A percentile compares a stretch with the other conserved stretches of the same genome.
Conservation (phyloP, 768 basidiomycete genomes). For the Leccinum subtestaceum region DNA sequence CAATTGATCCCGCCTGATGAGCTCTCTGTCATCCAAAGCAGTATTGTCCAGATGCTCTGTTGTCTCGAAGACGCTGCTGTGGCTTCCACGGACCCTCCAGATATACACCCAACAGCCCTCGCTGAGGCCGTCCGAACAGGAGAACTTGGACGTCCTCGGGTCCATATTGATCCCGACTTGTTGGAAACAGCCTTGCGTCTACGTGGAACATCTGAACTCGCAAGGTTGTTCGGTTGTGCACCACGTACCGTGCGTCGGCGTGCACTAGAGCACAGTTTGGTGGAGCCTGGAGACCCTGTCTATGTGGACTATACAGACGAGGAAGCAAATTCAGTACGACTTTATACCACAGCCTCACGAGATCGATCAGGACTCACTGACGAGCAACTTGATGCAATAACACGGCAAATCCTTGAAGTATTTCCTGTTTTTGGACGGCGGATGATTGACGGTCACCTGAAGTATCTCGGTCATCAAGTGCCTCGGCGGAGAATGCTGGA, state of each 20-base stretch:
- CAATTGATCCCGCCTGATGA: neutral
- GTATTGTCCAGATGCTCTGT: neutral
- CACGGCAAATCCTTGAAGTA: neutral
- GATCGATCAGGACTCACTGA: neutral
- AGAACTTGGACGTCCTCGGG: neutral
- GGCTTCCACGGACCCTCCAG: neutral
- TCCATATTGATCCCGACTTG: neutral
- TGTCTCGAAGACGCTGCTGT: neutral
- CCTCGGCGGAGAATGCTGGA: neutral
- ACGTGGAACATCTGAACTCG: neutral
- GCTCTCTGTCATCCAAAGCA: neutral
- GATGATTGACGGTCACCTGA: neutral
- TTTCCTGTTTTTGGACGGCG: neutral
- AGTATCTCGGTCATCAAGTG: neutral
- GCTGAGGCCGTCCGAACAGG: neutral
- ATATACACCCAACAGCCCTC: neutral
- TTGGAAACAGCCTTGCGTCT: neutral
- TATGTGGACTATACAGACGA: neutral
- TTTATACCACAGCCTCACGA: neutral
- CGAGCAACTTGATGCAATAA: neutral
- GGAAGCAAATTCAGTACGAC: neutral
- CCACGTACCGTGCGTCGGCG: neutral
- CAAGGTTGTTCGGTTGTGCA: neutral
- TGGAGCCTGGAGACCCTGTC: neutral
- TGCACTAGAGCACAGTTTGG: neutral